Evolutionary conservation across 2,329 filamentous ascomycete genomes (phyloP).

Genomic region (Neofusicoccum cordaticola): DNA sequence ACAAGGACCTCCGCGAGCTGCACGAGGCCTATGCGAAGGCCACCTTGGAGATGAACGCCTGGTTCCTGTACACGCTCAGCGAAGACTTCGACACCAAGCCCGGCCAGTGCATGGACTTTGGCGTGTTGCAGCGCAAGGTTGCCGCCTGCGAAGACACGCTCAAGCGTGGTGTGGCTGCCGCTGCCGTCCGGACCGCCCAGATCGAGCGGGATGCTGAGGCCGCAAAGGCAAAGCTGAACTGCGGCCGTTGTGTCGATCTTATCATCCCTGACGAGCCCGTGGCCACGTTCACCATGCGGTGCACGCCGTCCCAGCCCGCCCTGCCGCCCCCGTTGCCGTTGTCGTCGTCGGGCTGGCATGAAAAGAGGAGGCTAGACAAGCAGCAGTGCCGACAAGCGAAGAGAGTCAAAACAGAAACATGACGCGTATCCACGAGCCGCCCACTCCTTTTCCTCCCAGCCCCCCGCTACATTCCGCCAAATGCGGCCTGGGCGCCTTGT

Average conservation of each 20-base stretch:
- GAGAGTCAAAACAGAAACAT: slow-evolving; percentile 9
- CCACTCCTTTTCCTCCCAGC: background rate
- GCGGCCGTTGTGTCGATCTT: background rate
- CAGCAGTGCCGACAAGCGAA: slow-evolving; percentile 7
- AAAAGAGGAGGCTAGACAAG: slow-evolving; percentile 8
- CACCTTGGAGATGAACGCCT: slow-evolving; percentile 13
- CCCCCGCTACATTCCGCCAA: background rate
- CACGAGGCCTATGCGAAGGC: slow-evolving; percentile 12
- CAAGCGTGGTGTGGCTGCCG: slow-evolving; percentile 1
- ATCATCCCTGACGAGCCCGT: background rate
- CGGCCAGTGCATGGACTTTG: slow-evolving; percentile 10
- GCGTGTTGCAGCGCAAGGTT: slow-evolving; percentile 9
- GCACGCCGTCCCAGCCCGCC: background rate
- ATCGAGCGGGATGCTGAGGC: slow-evolving; percentile 5
- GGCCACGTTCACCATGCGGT: background rate
- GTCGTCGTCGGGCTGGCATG: background rate
- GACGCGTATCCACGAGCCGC: background rate
- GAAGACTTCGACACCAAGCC: slow-evolving; percentile 5
- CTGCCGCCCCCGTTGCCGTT: background rate
- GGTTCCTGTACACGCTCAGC: slow-evolving; percentile 11
- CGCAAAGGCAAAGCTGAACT: slow-evolving; percentile 10
- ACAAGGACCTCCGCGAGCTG: slow-evolving; percentile 11
- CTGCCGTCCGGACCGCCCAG: slow-evolving; percentile 3
- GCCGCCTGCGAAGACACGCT: slow-evolving; percentile 10
- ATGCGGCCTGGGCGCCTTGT: background rate